These are phyloP conservation scores for Magnusiomyces tetraspermus DNA, from an alignment of 1,139 yeast species.

Conservation along the genomic window DNA sequence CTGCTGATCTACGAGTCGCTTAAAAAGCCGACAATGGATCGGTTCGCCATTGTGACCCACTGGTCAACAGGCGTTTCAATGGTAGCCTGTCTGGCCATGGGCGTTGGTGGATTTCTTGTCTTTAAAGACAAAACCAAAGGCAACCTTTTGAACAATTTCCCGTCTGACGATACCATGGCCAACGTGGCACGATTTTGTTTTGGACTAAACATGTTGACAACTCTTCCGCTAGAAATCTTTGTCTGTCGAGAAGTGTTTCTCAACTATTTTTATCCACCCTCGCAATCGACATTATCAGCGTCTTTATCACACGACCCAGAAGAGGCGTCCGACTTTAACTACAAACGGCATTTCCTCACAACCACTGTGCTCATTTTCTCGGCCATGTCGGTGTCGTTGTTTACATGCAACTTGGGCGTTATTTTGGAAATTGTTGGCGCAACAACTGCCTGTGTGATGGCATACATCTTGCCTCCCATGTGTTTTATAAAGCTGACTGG, in stretches of 20 bases:
- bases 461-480: conserved; percentile 82
- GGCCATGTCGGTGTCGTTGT: conserved; percentile 67
- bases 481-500: conserved; percentile 63
- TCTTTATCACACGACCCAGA: background rate
- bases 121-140: conserved; percentile 79
- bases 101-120: conserved; percentile 64
- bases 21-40: conserved; percentile 60
- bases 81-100: conserved; percentile 71
- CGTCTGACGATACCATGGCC: conserved; percentile 54
- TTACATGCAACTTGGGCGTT: conserved; percentile 84
- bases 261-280: conserved; percentile 43
- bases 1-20: conserved; percentile 80
- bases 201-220: conserved; percentile 90
- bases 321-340: conserved; percentile 17
- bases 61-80: conserved; percentile 74
- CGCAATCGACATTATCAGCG: no score
- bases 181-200: conserved; percentile 85
- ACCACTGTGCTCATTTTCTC: conserved; percentile 58
- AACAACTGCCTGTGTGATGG: conserved; percentile 86
- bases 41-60: conserved; percentile 72
- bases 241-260: conserved; percentile 79
- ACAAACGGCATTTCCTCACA: conserved; percentile 44
- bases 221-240: conserved; percentile 82
- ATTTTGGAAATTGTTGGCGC: conserved; percentile 86
- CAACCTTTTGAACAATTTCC: conserved; percentile 77